phyloP scores from a whole-genome alignment of 23 red algal species.

The Gracilaria gracilis region DNA sequence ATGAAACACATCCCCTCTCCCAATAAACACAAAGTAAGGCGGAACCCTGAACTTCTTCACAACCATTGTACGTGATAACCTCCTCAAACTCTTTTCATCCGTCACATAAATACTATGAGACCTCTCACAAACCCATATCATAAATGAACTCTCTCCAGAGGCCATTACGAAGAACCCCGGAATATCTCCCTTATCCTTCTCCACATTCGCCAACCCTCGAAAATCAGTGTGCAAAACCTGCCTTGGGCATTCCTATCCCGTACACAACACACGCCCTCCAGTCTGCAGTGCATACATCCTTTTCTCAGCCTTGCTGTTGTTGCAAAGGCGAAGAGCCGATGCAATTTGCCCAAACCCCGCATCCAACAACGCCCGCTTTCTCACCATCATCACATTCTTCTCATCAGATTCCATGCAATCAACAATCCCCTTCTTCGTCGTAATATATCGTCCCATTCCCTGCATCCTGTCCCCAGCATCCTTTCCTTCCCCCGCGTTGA shows the following conservation, averaged over 20 bases:
- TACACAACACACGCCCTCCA: background rate
- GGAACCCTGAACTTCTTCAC: no score
- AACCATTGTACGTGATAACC: no score
- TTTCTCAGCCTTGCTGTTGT: background rate
- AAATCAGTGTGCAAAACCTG: background rate
- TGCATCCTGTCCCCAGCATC: no score
- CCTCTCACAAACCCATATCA: constrained; percentile 29
- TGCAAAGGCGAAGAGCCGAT: background rate
- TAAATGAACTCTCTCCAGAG: background rate
- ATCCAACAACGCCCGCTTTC: background rate
- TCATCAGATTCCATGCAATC: no score
- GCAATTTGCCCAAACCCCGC: background rate
- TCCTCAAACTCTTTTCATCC: no score
- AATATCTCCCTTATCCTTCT: background rate
- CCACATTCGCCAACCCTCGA: background rate
- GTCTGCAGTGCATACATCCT: background rate
- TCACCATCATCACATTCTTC: background rate
- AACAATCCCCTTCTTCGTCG: no score
- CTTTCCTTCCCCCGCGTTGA: no score
- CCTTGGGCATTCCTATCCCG: background rate
- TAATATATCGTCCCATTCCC: no score
- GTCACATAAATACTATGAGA: background rate
- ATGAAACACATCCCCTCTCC: no score
- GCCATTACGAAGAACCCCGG: constrained; percentile 17
- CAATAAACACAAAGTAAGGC: no score